Base-by-base conservation (phyloP, 805 yeast species). In the Candida sakaeoensis region DNA sequence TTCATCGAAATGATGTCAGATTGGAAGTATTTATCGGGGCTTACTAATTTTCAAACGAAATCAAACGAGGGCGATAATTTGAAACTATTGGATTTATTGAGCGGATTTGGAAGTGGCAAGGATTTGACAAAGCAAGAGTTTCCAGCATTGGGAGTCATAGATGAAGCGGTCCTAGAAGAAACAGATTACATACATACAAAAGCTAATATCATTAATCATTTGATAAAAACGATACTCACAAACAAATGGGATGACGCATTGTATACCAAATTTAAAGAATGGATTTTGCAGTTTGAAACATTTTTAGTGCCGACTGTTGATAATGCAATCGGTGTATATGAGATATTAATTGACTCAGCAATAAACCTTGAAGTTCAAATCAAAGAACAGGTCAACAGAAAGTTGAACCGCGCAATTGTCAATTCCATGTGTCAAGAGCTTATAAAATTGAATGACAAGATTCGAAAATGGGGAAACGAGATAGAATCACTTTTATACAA, bases 381-480 rank as follows among this genome's bases (percentile, higher is more conserved):
- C 2, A 58, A 42, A 19, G 40, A 42, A n/a, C 25, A 44, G 27
- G 36, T 25, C 15, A 26, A 41, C 1, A 51, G 51, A 16, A 52
- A 47, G 12, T 27, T 54, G 8, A 54, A 51, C 24, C 62, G 50
- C 55, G 57, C 52, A 24, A 52, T 22, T 6, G 44, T 61, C 17
- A 65, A 59, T 39, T 71, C 67, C 3, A 42, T 67, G 2, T 64
- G 67, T n/a, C 52, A 66, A 3, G 63, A 61, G 10, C 60, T 72
- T 33, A 55, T 60, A 14, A 59, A 61, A 25, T 39, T 79, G 0
- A 60, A 62, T 5, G 68, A 61, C 16, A 65, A 77, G 40, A 53
- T 82, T 4, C 50, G 56, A 2, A 63, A 69, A 31, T 83, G 90
- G 90, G 42, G 55, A 2, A 39, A 46, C 1, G 35, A 68, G 10